Evolutionary conservation across 345 rosid genomes (phyloP).

Genomic region (rapeseed (Brassica napus)): DNA sequence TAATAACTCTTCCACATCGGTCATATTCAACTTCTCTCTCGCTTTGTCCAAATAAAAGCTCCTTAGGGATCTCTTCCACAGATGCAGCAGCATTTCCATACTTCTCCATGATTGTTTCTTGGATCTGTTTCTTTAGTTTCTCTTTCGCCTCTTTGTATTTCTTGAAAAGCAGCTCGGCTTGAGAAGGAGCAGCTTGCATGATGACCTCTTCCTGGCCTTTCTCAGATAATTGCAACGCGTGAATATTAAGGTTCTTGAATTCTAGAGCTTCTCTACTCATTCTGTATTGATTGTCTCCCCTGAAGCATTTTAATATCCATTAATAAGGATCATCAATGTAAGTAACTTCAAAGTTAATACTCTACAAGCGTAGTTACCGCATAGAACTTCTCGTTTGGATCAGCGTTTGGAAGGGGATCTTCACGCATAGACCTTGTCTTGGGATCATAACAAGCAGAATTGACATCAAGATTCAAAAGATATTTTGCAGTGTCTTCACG

Average conservation of each 20-base stretch:
- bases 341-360: background rate
- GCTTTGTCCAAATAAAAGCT: constrained; percentile 75
- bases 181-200: constrained; percentile 83
- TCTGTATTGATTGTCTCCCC: constrained; percentile 66
- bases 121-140: constrained; percentile 51
- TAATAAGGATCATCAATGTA: background rate
- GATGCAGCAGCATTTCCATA: constrained; percentile 6
- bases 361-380: constrained; percentile 36
- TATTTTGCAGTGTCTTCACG: constrained; percentile 73
- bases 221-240: background rate
- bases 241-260: background rate
- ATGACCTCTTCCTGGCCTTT: constrained; percentile 68
- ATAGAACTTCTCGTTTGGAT: constrained; percentile 79
- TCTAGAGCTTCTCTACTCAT: background rate
- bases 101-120: constrained; percentile 36
- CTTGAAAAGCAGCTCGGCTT: constrained; percentile 68
- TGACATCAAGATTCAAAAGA: constrained; percentile 65
- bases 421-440: constrained; percentile 80
- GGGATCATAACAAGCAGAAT: constrained; percentile 69
- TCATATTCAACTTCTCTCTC: constrained; percentile 78
- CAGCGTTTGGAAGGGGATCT: constrained; percentile 84
- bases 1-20: constrained; percentile 67
- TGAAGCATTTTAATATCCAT: background rate
- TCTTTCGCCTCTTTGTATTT: constrained; percentile 54
- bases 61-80: constrained; percentile 55